Base-by-base conservation (phyloP, 2,329 filamentous ascomycete genomes). In the Pestalotiopsis sp. region DNA sequence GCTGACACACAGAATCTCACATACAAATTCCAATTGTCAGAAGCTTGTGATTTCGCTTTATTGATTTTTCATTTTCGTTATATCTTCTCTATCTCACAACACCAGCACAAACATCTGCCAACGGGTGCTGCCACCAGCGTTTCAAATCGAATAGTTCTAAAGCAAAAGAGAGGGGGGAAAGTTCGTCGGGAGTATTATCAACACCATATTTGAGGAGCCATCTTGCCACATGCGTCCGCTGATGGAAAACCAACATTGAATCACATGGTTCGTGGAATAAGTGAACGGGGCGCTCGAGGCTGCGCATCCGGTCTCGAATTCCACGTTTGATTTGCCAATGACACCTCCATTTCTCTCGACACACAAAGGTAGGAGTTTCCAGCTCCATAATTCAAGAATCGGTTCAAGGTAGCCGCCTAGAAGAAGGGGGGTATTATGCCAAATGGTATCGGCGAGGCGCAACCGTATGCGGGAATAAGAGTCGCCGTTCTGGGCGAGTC, bases 361-460 rank as follows among this genome's bases (percentile, higher is more conserved):
- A 52, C 45, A 52, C 3, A 58, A 56, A 31, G 17, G 27, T 17
- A 66, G 31, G 63, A 56, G 49, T 56, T 36, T 66, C 63, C 49
- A 66, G 52, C 63, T 49, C 41, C 63, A 14, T 38, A 66, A 2
- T 31, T 57, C 12, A 36, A 39, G 31, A 66, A 14, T 49, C 9
- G 49, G 7, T 57, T 25, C 23, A 66, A 66, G 41, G n/a, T 31
- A 66, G 31, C 13, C 45, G 45, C 63, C 63, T n/a, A 39, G 17
- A 13, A 38, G 62, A 23, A 39, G 62, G 39, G 49, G 52, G 36
- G 13, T 25, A 66, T 66, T 66, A 66, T 66, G 63, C 63, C 63
- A 31, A 39, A 13, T 65, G 45, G 17, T 6, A 56, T 31, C 27
- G 41, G 45, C 63, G 49, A 56, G 49, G 41, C 63, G 49, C 23